A percentile compares a stretch with the other conserved stretches of the same genome.
Evolutionary conservation across 1,284 basidiomycete species (phyloP).

Genomic region (Bjerkandera adusta): DNA sequence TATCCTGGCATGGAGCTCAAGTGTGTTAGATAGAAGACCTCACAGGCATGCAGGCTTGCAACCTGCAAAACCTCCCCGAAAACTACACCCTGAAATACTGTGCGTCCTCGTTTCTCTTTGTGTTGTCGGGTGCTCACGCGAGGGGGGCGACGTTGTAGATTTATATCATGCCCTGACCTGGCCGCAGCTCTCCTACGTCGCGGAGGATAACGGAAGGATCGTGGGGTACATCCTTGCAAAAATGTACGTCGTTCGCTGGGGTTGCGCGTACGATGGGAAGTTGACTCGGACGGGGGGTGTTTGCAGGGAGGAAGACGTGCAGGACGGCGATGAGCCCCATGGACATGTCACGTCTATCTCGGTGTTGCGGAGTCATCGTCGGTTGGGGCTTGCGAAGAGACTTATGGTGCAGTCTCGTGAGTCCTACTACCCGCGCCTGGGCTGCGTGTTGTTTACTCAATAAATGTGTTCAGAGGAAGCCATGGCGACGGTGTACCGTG

Average conservation of each 20-base stretch:
- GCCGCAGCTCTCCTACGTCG: conserved; percentile 94
- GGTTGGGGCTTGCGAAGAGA: conserved; percentile 84
- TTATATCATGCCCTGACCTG: conserved; percentile 88
- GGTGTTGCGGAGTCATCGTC: conserved; percentile 80
- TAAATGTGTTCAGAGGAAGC: conserved; percentile 62
- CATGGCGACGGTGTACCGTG: conserved; percentile 81
- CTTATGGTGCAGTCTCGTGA: conserved; percentile 86
- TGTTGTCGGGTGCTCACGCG: background rate
- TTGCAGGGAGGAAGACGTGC: conserved; percentile 69
- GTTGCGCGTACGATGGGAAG: conserved; percentile 1
- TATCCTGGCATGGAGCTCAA: conserved; percentile 8
- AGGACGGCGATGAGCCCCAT: conserved; percentile 61
- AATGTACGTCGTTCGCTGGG: conserved; percentile 54
- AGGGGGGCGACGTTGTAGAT: conserved; percentile 62
- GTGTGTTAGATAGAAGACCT: conserved; percentile 60
- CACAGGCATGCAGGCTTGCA: conserved; percentile 90
- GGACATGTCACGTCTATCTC: conserved; percentile 94
- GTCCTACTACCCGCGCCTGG: conserved; percentile 26
- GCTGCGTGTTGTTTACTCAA: conserved; percentile 2
- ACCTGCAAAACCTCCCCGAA: conserved; percentile 85
- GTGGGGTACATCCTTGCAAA: conserved; percentile 96
- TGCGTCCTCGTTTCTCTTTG: conserved; percentile 37
- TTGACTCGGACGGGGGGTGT: background rate
- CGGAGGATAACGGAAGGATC: conserved; percentile 87
- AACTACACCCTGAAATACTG: conserved; percentile 89